These are phyloP conservation scores for Blastomyces parvus DNA, from an alignment of 2,329 filamentous ascomycete genomes.

Conservation along the genomic window DNA sequence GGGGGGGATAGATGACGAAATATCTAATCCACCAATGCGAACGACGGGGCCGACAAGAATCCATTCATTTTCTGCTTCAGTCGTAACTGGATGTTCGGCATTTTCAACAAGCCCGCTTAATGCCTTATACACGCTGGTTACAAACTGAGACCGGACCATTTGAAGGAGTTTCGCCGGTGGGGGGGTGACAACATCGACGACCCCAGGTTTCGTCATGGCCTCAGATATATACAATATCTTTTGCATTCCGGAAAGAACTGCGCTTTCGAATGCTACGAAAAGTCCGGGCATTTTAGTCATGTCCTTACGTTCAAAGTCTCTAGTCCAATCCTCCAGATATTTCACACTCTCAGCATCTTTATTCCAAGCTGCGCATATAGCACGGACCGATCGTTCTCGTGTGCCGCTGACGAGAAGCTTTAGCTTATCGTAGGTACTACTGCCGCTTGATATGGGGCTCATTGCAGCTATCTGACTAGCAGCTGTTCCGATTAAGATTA, in stretches of 20 bases:
- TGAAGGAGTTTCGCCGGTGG: conserved; percentile 81
- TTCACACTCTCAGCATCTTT: conserved; percentile 89
- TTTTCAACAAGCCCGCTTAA: conserved; percentile 96
- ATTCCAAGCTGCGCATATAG: conserved; percentile 84
- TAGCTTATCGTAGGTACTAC: conserved; percentile 57
- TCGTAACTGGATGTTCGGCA: conserved; percentile 64
- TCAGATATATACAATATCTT: conserved; percentile 92
- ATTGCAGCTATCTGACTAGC: conserved; percentile 77
- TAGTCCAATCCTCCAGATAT: conserved; percentile 85
- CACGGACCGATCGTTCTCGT: conserved; percentile 74
- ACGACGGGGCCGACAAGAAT: conserved; percentile 38
- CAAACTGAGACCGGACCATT: conserved; percentile 85
- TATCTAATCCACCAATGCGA: conserved; percentile 24
- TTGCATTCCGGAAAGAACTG: conserved; percentile 77
- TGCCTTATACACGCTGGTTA: conserved; percentile 86
- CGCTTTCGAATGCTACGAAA: conserved; percentile 76
- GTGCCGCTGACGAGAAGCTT: conserved; percentile 65
- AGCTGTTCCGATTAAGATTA: conserved; percentile 74
- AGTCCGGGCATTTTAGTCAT: conserved; percentile 83
- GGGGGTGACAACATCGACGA: conserved; percentile 68
- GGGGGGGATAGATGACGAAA: conserved; percentile 34
- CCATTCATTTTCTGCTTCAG: conserved; percentile 47
- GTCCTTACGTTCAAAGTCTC: conserved; percentile 69
- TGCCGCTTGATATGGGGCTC: conserved; percentile 51
- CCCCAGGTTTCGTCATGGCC: conserved; percentile 63